Conservation (phyloP, 2,329 filamentous ascomycete species). For the Ilyonectria robusta region DNA sequence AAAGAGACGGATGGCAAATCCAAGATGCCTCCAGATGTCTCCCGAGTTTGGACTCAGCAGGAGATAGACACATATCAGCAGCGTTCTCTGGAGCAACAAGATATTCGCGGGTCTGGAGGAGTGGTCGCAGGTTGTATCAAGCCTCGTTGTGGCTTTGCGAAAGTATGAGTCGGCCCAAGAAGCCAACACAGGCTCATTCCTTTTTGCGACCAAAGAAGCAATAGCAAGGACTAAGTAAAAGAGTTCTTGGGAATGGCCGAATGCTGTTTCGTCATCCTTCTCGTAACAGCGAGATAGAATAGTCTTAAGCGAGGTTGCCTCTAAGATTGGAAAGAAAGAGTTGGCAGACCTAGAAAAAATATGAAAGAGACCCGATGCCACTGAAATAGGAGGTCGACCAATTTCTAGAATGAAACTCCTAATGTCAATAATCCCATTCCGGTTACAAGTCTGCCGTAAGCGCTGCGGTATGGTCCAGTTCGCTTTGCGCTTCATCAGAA, state of each 20-base stretch:
- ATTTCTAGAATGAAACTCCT: neutral
- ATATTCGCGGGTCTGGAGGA: conserved; percentile 20
- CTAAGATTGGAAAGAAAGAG: neutral
- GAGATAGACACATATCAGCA: conserved; percentile 31
- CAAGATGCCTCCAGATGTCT: conserved; percentile 33
- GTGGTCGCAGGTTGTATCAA: conserved; percentile 20
- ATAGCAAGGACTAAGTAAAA: conserved; percentile 32
- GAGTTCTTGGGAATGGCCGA: conserved; percentile 13
- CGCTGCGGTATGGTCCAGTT: neutral
- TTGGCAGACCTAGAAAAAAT: neutral
- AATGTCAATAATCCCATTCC: neutral
- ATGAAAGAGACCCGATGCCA: neutral
- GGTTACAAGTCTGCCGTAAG: neutral
- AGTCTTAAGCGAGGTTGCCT: neutral
- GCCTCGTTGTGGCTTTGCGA: neutral
- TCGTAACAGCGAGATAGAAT: neutral
- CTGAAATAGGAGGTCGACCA: neutral
- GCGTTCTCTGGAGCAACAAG: conserved; percentile 27
- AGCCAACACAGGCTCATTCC: conserved; percentile 14
- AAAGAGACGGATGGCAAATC: conserved; percentile 26
- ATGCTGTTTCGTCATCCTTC: neutral
- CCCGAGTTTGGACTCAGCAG: conserved; percentile 31
- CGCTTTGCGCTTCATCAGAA: neutral
- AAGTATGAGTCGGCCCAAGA: conserved; percentile 12
- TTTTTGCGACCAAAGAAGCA: conserved; percentile 18